Conservation (phyloP, 176 grass and related monocot species). For the Eleusine coracana region DNA sequence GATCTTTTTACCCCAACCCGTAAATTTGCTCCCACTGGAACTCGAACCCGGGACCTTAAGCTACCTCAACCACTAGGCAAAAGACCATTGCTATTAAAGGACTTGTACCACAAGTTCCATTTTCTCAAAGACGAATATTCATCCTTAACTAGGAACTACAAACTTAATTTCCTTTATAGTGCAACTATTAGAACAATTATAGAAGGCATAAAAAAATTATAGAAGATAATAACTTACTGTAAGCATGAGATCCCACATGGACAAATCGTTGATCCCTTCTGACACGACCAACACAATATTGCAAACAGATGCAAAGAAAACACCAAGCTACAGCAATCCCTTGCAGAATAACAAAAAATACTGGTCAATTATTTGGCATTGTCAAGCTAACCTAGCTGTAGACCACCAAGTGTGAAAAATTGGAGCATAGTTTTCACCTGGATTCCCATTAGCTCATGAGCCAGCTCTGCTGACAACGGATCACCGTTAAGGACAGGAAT, state of each 20-base stretch:
- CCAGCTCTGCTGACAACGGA: constrained; percentile 76
- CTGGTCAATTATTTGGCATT: constrained; percentile 50
- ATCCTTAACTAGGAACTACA: not conserved
- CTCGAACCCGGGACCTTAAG: no score
- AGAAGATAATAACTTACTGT: constrained; percentile 62
- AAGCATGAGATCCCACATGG: constrained; percentile 94
- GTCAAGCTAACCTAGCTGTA: not conserved
- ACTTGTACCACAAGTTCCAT: not conserved
- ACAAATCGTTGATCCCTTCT: constrained; percentile 71
- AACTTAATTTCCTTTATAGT: not conserved
- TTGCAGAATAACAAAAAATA: constrained; percentile 64
- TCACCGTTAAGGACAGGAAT: constrained; percentile 78
- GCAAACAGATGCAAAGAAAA: constrained; percentile 95
- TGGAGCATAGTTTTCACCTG: constrained; percentile 64
- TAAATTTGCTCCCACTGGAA: no score
- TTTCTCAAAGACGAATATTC: not conserved
- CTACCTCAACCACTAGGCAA: no score
- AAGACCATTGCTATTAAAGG: not conserved
- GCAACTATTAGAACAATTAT: not conserved
- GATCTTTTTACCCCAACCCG: no score
- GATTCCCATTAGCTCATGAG: constrained; percentile 92
- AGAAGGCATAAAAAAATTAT: not conserved
- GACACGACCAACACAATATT: constrained; percentile 88
- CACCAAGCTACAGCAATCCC: constrained; percentile 87
- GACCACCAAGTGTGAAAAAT: not conserved